Conservation (phyloP, 345 rosid species). For the Xanthoceras sorbifolium region DNA sequence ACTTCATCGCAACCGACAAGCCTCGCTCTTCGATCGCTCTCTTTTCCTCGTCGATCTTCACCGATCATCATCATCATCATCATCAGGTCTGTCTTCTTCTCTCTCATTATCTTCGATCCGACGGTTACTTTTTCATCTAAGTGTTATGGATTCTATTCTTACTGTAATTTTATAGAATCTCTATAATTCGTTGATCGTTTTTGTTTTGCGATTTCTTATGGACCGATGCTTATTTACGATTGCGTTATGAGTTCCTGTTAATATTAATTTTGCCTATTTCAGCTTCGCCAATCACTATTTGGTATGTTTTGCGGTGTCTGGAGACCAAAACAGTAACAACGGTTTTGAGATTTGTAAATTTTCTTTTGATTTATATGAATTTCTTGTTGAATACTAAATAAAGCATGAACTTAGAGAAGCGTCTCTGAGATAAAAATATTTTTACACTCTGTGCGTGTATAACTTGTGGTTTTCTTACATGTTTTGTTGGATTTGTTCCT, state of each 20-base stretch:
- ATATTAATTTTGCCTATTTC: too few relatives aligned
- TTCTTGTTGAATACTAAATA: not conserved
- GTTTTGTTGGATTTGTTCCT: too few relatives aligned
- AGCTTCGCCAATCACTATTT: not conserved
- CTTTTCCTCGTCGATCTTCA: constrained; percentile 6
- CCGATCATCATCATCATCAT: constrained; percentile 6
- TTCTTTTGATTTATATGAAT: not conserved
- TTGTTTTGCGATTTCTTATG: not conserved
- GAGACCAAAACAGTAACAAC: not conserved
- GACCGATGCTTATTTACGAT: not conserved
- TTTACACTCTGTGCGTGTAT: not conserved
- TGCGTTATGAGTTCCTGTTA: not conserved
- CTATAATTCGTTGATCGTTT: not conserved
- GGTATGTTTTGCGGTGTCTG: not conserved
- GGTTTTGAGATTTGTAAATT: not conserved
- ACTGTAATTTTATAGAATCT: not conserved
- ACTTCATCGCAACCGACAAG: constrained; percentile 14
- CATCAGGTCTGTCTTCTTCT: constrained; percentile 2
- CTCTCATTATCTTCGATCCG: not conserved
- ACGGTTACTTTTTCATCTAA: not conserved
- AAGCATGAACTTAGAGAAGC: not conserved
- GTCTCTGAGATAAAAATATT: not conserved
- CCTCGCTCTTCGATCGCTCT: not conserved
- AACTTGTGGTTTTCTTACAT: too few relatives aligned
- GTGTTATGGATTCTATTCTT: not conserved